Conservation (phyloP, 2,329 filamentous ascomycete species). For the Scedosporium aurantiacum region DNA sequence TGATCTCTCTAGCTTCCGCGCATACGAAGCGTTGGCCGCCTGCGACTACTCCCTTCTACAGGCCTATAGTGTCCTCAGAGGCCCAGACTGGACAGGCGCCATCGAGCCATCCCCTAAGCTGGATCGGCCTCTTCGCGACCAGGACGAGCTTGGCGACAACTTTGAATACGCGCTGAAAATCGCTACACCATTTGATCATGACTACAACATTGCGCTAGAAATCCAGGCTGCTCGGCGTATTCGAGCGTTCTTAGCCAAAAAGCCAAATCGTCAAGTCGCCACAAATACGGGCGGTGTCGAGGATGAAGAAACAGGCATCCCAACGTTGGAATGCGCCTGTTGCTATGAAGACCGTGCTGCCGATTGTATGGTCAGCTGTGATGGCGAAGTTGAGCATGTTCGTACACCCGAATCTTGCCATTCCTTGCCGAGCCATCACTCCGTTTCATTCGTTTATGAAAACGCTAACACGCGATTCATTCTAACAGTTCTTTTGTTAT, state of each 20-base stretch:
- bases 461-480: conserved; percentile 7
- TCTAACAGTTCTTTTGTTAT: conserved; percentile 51
- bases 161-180: neutral
- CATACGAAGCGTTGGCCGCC: neutral
- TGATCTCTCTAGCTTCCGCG: neutral
- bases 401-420: conserved; percentile 10
- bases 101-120: neutral
- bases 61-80: neutral
- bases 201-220: conserved; percentile 15
- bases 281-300: conserved; percentile 29
- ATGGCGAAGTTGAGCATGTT: conserved; percentile 42
- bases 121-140: neutral
- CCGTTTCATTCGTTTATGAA: too few species aligned
- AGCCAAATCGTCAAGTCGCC: conserved; percentile 14
- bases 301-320: conserved; percentile 33
- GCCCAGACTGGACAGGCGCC: neutral
- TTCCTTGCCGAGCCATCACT: neutral
- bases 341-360: conserved; percentile 58
- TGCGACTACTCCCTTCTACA: neutral
- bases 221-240: conserved; percentile 4
- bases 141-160: neutral
- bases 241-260: neutral
- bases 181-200: conserved; percentile 9
- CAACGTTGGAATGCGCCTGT: conserved; percentile 57
- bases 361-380: conserved; percentile 59